A percentile compares a stretch with the other conserved stretches of the same genome.
These are phyloP conservation scores for Achlya hypogyna DNA, from an alignment of 352 stramenopile species.

Conservation along the genomic window DNA sequence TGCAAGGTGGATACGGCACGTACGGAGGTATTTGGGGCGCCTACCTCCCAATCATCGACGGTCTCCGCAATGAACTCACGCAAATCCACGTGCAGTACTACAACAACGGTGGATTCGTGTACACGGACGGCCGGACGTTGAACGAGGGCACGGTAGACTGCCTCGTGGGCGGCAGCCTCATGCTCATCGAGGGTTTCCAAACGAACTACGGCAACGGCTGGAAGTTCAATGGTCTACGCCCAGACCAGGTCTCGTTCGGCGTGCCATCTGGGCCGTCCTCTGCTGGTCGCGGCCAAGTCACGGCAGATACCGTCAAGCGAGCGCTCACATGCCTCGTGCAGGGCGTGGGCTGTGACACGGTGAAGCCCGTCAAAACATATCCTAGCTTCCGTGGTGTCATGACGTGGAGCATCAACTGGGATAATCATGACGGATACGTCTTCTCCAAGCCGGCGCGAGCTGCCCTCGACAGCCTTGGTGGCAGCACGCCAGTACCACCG, in stretches of 20 bases:
- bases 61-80: conserved; percentile 12
- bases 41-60: conserved; percentile 17
- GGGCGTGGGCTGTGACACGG: conserved; percentile 7
- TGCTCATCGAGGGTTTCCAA: conserved; percentile 14
- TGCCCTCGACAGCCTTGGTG: background rate
- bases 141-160: conserved; percentile 14
- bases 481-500: no score
- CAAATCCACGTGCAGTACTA: conserved; percentile 17
- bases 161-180: conserved; percentile 10
- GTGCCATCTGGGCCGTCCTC: background rate
- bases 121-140: conserved; percentile 9
- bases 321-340: conserved; percentile 5
- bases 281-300: background rate
- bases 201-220: conserved; percentile 6
- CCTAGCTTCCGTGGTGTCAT: conserved; percentile 11
- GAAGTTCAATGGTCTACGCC: background rate
- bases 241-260: conserved; percentile 13
- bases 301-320: background rate
- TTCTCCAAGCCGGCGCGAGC: conserved; percentile 10
- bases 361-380: background rate
- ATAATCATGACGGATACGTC: background rate
- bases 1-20: conserved; percentile 4
- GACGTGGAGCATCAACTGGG: conserved; percentile 20
- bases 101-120: conserved; percentile 14
- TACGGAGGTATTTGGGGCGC: conserved; percentile 14